Percentiles rank a stretch among this genome's conserved stretches.
These are phyloP conservation scores for Pythium scleroteichum DNA, from an alignment of 352 stramenopile genomes.

Conservation along the genomic window DNA sequence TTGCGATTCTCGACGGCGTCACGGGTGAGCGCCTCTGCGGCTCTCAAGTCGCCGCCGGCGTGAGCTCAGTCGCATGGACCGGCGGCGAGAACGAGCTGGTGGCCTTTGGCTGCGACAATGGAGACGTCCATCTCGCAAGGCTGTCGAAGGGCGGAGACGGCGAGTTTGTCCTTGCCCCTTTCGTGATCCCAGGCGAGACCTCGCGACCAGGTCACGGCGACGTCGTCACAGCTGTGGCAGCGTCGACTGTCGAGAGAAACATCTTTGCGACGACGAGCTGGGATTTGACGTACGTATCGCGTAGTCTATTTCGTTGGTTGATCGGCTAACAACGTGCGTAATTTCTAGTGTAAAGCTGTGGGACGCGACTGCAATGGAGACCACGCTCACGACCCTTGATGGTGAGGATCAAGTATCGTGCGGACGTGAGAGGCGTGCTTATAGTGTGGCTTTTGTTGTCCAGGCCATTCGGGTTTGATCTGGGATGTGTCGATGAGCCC, in stretches of 20 bases:
- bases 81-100: slow-evolving; percentile 50
- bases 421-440: no score
- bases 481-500: slow-evolving; percentile 66
- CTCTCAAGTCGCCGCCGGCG: slow-evolving; percentile 46
- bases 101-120: slow-evolving; percentile 68
- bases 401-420: slow-evolving; percentile 26
- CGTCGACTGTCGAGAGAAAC: slow-evolving; percentile 44
- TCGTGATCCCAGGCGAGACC: slow-evolving; percentile 19
- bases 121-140: slow-evolving; percentile 57
- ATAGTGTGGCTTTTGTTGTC: neutral
- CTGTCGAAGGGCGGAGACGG: slow-evolving; percentile 39
- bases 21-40: slow-evolving; percentile 46
- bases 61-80: slow-evolving; percentile 58
- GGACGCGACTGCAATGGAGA: slow-evolving; percentile 56
- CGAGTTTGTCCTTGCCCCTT: slow-evolving; percentile 42
- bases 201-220: slow-evolving; percentile 57
- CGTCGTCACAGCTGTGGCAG: slow-evolving; percentile 56
- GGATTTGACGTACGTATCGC: slow-evolving; percentile 64
- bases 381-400: slow-evolving; percentile 51
- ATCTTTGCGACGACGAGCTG: slow-evolving; percentile 60
- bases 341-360: slow-evolving; percentile 69
- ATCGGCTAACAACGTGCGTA: neutral
- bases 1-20: slow-evolving; percentile 49
- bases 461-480: slow-evolving; percentile 73
- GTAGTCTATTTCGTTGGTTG: neutral